Percentiles rank a stretch among this genome's conserved stretches.
phyloP scores from a whole-genome alignment of 2,329 filamentous ascomycete species.

The Botrytis fragariae region DNA sequence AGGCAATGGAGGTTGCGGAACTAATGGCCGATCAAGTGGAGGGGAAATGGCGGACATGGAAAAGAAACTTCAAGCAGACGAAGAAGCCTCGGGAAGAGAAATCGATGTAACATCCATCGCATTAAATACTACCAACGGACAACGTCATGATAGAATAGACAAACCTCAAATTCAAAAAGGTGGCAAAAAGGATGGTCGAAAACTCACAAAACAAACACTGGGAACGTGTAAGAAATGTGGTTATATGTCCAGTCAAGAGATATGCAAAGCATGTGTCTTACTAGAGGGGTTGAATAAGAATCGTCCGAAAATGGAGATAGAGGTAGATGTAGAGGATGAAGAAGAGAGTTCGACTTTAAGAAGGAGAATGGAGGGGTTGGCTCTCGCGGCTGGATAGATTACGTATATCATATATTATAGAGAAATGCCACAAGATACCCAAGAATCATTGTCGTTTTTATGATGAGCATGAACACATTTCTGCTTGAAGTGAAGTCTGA shows the following conservation, averaged over 20 bases:
- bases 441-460: not conserved
- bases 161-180: slow-evolving; percentile 37
- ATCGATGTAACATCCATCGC: slow-evolving; percentile 56
- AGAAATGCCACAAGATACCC: not conserved
- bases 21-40: slow-evolving; percentile 63
- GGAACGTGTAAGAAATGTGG: slow-evolving; percentile 85
- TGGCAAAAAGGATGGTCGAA: slow-evolving; percentile 36
- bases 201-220: slow-evolving; percentile 64
- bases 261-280: slow-evolving; percentile 91
- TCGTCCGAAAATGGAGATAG: slow-evolving; percentile 55
- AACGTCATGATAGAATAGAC: slow-evolving; percentile 32
- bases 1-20: slow-evolving; percentile 72
- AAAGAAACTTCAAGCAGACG: slow-evolving; percentile 63
- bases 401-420: slow-evolving; percentile 15
- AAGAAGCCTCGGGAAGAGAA: slow-evolving; percentile 59
- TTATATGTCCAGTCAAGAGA: slow-evolving; percentile 89
- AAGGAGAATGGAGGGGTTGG: slow-evolving; percentile 49
- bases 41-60: slow-evolving; percentile 84
- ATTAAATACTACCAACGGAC: slow-evolving; percentile 25
- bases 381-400: slow-evolving; percentile 40
- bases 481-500: not conserved
- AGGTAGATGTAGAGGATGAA: slow-evolving; percentile 43
- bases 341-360: slow-evolving; percentile 50
- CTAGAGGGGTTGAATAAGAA: slow-evolving; percentile 90
- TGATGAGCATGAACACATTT: not conserved